phyloP scores from a whole-genome alignment of 1,284 basidiomycete genomes.

The Heimioporus punctisporus region DNA sequence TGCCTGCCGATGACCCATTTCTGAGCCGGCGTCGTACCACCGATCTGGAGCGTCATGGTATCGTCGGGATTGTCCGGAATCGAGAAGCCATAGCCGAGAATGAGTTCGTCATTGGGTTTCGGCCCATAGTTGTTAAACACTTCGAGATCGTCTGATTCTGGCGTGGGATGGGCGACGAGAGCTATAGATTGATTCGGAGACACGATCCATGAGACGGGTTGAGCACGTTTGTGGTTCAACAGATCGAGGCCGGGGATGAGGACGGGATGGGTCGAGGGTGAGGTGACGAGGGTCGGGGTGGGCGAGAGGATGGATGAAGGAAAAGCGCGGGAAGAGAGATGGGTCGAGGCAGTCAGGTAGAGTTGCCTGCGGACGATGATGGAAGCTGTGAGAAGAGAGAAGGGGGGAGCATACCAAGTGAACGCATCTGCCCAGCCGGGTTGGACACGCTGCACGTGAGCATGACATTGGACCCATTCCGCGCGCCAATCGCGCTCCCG shows the following conservation, averaged over 20 bases:
- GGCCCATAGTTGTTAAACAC: constrained; percentile 91
- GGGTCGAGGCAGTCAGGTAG: constrained; percentile 73
- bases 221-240: constrained; percentile 77
- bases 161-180: constrained; percentile 36
- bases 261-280: constrained; percentile 66
- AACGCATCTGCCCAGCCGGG: constrained; percentile 50
- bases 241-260: constrained; percentile 86
- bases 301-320: constrained; percentile 77
- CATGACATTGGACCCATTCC: constrained; percentile 60
- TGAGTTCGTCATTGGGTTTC: constrained; percentile 86
- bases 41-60: constrained; percentile 78
- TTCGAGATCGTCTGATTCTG: constrained; percentile 39
- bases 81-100: constrained; percentile 89
- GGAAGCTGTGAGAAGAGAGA: no score
- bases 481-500: constrained; percentile 56
- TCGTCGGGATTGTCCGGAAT: constrained; percentile 80
- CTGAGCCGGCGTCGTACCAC: constrained; percentile 41
- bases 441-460: constrained; percentile 40
- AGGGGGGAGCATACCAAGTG: constrained; percentile 58
- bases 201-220: constrained; percentile 81
- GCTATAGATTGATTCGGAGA: constrained; percentile 41
- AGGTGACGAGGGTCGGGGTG: constrained; percentile 51
- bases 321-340: constrained; percentile 87
- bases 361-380: constrained; percentile 51
- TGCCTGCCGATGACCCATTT: constrained; percentile 67